Conservation (phyloP, 2,329 filamentous ascomycete species). For the Verticillium dahliae region DNA sequence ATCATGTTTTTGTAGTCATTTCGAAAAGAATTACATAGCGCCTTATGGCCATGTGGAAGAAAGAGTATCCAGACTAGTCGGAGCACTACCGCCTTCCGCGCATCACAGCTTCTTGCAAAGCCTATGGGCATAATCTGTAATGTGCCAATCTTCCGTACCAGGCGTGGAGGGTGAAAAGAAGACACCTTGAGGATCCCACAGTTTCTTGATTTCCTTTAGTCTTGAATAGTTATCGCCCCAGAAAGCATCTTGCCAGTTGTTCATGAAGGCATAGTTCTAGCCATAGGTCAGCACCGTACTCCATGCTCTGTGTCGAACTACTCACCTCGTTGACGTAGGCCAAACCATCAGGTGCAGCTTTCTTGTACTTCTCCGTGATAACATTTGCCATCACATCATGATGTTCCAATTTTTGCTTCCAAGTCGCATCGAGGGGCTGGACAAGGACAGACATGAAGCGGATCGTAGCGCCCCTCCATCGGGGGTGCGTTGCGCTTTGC, state of each 20-base stretch:
- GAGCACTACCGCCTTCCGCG: too few relatives aligned
- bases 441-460: conserved; percentile 9
- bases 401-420: conserved; percentile 6
- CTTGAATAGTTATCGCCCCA: conserved; percentile 9
- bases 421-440: conserved; percentile 3
- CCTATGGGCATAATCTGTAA: conserved; percentile 9
- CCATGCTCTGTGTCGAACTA: conserved; percentile 8
- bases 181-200: conserved; percentile 38
- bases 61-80: too few relatives aligned
- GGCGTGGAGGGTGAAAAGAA: conserved; percentile 27
- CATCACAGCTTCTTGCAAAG: conserved; percentile 6
- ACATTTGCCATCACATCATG: conserved; percentile 12
- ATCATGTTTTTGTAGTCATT: too few relatives aligned
- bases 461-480: conserved; percentile 8
- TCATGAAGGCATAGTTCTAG: conserved; percentile 11
- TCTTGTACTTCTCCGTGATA: conserved; percentile 8
- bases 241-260: conserved; percentile 11
- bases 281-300: background rate
- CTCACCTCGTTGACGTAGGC: conserved; percentile 10
- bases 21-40: background rate
- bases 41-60: too few relatives aligned
- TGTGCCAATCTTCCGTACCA: conserved; percentile 9
- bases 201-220: conserved; percentile 41
- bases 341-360: conserved; percentile 5
- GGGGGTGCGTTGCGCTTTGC: conserved; percentile 8